Conservation (phyloP, 2,329 filamentous ascomycete genomes). For the Epichloe gansuensis region DNA sequence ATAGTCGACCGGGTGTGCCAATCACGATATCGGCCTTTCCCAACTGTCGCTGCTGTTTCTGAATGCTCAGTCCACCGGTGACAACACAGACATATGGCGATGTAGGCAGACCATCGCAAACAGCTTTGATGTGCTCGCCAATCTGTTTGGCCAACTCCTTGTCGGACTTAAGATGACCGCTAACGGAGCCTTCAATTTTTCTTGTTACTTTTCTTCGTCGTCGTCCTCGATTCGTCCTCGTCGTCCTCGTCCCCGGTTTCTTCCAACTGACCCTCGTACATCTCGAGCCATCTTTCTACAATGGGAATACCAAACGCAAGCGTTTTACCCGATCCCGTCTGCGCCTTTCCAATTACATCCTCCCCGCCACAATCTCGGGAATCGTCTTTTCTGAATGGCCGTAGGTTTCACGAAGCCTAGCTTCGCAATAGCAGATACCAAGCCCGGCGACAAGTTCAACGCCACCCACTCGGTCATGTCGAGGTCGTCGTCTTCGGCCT, state of each 20-base stretch:
- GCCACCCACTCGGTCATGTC: slow-evolving; percentile 68
- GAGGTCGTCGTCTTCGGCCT: slow-evolving; percentile 45
- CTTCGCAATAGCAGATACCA: slow-evolving; percentile 63
- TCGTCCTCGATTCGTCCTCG: not conserved
- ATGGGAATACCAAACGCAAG: slow-evolving; percentile 91
- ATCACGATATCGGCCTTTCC: slow-evolving; percentile 83
- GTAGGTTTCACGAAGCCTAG: slow-evolving; percentile 75
- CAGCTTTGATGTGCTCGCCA: slow-evolving; percentile 63
- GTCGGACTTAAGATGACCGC: slow-evolving; percentile 85
- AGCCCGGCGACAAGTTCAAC: slow-evolving; percentile 59
- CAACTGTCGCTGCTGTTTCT: slow-evolving; percentile 83
- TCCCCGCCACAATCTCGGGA: slow-evolving; percentile 72
- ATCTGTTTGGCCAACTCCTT: slow-evolving; percentile 89
- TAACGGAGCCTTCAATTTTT: slow-evolving; percentile 39
- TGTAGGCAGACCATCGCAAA: slow-evolving; percentile 51
- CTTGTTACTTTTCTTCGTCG: slow-evolving; percentile 2
- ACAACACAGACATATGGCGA: slow-evolving; percentile 71
- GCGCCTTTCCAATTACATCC: slow-evolving; percentile 91
- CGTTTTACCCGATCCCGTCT: slow-evolving; percentile 94
- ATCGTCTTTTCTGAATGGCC: slow-evolving; percentile 70
- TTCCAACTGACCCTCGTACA: slow-evolving; percentile 24
- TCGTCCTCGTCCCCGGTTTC: slow-evolving; percentile 8
- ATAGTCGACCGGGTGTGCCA: slow-evolving; percentile 81
- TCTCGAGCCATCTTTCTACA: slow-evolving; percentile 65
- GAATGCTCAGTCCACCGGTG: slow-evolving; percentile 84